A percentile compares a stretch with the other conserved stretches of the same genome.
Conservation (phyloP, 306 rosid species). For the Casuarina cunninghamiana region DNA sequence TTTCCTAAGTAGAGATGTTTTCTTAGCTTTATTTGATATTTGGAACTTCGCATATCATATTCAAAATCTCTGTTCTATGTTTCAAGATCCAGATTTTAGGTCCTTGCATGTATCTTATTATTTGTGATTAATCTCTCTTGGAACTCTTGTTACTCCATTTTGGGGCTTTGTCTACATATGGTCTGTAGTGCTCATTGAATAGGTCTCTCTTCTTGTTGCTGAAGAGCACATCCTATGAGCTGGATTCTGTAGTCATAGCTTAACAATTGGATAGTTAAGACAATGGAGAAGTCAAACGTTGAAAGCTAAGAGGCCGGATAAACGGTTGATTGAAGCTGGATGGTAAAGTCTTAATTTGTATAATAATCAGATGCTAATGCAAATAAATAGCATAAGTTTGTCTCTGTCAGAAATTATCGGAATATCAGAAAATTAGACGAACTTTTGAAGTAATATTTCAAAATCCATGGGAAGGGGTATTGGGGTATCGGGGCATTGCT, state of each 20-base stretch:
- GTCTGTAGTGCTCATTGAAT: not conserved
- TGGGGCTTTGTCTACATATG: no score
- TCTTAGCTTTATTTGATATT: not conserved
- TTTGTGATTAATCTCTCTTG: not conserved
- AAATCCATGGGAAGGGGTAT: no score
- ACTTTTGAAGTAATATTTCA: no score
- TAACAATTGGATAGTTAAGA: not conserved
- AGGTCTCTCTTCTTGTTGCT: not conserved
- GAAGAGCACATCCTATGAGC: not conserved
- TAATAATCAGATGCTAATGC: not conserved
- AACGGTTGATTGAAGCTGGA: not conserved
- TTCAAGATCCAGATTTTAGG: not conserved
- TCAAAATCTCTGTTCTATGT: not conserved
- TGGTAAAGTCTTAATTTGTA: not conserved
- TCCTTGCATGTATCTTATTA: not conserved
- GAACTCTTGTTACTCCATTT: not conserved
- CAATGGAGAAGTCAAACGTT: not conserved
- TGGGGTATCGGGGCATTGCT: no score
- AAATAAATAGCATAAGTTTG: not conserved
- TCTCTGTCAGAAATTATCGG: no score
- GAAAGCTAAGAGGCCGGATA: not conserved
- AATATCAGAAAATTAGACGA: no score
- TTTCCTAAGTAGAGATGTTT: not conserved
- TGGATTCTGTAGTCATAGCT: not conserved
- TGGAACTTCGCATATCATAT: not conserved